A percentile compares a stretch with the other conserved stretches of the same genome.
These are phyloP conservation scores for Stephanodiscus minutulus DNA, from an alignment of 108 stramenopile species.

Conservation along the genomic window DNA sequence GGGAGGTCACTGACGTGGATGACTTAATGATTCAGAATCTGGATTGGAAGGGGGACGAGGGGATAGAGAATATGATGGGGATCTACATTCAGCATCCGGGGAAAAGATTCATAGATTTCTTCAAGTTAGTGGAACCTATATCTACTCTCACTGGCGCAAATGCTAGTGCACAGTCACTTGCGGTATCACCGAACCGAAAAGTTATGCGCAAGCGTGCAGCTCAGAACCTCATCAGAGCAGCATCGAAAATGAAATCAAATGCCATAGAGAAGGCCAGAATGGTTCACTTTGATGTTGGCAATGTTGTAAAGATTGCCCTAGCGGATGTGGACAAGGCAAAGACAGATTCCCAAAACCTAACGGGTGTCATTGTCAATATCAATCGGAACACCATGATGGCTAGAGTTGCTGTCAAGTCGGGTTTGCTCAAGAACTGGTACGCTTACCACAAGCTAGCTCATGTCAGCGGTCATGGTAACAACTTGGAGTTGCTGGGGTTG, in stretches of 20 bases:
- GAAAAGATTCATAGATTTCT: background rate
- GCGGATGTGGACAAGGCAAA: too few species aligned
- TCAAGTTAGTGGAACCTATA: background rate
- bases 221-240: background rate
- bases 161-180: too few species aligned
- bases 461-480: too few species aligned
- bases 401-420: background rate
- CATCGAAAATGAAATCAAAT: background rate
- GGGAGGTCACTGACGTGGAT: background rate
- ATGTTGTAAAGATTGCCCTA: background rate
- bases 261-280: background rate
- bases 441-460: background rate
- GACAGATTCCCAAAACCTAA: background rate
- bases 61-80: background rate
- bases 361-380: conserved; percentile 6
- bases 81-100: background rate
- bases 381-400: background rate
- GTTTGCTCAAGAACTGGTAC: background rate
- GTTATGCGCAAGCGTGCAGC: background rate
- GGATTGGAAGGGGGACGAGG: background rate
- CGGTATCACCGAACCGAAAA: too few species aligned
- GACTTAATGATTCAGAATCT: background rate
- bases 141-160: too few species aligned
- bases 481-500: too few species aligned
- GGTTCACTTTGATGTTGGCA: background rate